Evolutionary conservation across 2,329 filamentous ascomycete genomes (phyloP), one percentile per base, ranked within the genome.

Genomic region (Colletotrichum sp.): DNA sequence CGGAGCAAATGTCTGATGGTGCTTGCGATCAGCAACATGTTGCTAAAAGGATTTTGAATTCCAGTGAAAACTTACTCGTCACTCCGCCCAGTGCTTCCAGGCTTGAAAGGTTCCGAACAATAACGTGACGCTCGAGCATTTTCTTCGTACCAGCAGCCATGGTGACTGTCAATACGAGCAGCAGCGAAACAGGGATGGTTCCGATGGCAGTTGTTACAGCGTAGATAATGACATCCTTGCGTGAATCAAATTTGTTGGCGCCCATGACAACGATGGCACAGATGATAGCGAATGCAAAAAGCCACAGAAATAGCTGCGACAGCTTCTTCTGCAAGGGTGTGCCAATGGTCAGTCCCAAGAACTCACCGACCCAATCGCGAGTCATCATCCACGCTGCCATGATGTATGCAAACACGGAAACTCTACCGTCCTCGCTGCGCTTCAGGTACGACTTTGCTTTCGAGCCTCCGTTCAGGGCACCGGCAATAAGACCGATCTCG

Each of bases 271-370:
- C 87, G 72, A 88, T 84, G 21, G 85, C 86, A 65, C 87, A 86
- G 63, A 88, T 74, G 48, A 88, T 80, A 36, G 86, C 93, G 52
- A 92, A 89, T 64, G 88, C 90, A 79, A 95, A 94, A 3, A 95
- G 89, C 3, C 93, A 83, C 28, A 94, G 89, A 10, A 93, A 93
- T 72, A 95, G 90, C 82, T 93, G 93, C 80, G 92, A 93, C 64
- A 95, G 85, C 82, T 93, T 94, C 78, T 90, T 90, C 82, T 94
- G 93, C 39, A 95, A 86, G 2, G 93, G 93, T 16, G 93, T 95
- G 43, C 93, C 93, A 52, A 91, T 84, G 43, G 83, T 85, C 74
- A 87, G 81, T 64, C 86, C 89, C 67, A 91, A 88, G 80, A 90
- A 87, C 77, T 86, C 83, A 18, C 86, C 86, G 61, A 84, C 78